A percentile compares a stretch with the other conserved stretches of the same genome.
phyloP scores from a whole-genome alignment of 1,284 basidiomycete genomes.

The Singerocomus rubriflavus region DNA sequence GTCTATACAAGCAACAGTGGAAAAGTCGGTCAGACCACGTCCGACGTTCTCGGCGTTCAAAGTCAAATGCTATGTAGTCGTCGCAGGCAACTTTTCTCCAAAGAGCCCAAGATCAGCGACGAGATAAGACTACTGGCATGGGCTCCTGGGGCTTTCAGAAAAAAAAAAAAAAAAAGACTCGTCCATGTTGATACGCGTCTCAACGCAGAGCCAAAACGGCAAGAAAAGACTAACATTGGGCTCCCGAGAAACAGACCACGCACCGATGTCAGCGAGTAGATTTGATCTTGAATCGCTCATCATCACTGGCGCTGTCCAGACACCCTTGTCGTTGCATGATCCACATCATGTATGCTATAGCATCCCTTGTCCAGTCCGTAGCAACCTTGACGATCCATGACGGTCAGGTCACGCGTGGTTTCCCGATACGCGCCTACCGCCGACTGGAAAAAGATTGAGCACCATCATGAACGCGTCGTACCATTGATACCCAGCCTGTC shows the following conservation, averaged over 20 bases:
- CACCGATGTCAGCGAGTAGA: conserved; percentile 41
- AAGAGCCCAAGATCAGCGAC: conserved; percentile 45
- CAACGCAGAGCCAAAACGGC: not conserved
- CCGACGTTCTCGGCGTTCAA: conserved; percentile 36
- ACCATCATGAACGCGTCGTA: conserved; percentile 27
- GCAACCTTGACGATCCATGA: conserved; percentile 32
- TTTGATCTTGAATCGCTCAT: conserved; percentile 41
- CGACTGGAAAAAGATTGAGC: conserved; percentile 28
- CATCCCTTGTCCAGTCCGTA: conserved; percentile 29
- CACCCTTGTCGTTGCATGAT: conserved; percentile 36
- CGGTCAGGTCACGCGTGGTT: conserved; percentile 33
- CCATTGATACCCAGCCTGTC: conserved; percentile 31
- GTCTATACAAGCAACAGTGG: conserved; percentile 36
- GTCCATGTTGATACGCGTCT: conserved; percentile 5
- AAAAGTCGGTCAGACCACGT: conserved; percentile 39
- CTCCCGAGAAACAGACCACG: conserved; percentile 50
- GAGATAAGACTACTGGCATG: conserved; percentile 27
- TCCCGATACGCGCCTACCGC: conserved; percentile 36
- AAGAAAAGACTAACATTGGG: conserved; percentile 39
- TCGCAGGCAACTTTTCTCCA: conserved; percentile 40
- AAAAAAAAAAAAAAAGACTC: not conserved
- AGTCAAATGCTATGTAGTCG: conserved; percentile 38
- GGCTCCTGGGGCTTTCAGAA: too few relatives aligned
- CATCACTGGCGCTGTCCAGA: conserved; percentile 42
- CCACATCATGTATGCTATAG: conserved; percentile 49